Percentiles rank a stretch among this genome's conserved stretches.
Conservation (phyloP, 306 rosid species). For the Vigna trinervia region DNA sequence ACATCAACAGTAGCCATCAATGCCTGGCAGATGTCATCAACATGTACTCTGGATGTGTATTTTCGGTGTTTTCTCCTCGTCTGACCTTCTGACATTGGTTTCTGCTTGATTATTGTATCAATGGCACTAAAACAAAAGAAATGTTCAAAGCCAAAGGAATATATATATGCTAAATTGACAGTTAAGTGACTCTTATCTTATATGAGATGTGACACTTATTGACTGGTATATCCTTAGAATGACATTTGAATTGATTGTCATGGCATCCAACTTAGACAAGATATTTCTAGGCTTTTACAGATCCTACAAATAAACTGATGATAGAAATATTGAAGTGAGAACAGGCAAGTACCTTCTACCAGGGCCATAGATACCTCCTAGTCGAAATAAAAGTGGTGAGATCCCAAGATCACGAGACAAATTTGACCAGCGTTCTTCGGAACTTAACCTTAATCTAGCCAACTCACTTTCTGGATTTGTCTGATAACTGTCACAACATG, state of each 20-base stretch:
- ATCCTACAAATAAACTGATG: conserved; percentile 28
- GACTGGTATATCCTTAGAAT: conserved; percentile 13
- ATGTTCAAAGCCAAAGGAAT: conserved; percentile 5
- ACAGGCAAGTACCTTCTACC: conserved; percentile 77
- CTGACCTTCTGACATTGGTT: conserved; percentile 65
- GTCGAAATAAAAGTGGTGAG: conserved; percentile 67
- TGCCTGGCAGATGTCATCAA: conserved; percentile 85
- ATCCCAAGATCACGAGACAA: conserved; percentile 61
- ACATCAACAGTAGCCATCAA: conserved; percentile 60
- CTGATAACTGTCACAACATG: conserved; percentile 64
- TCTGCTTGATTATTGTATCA: conserved; percentile 73
- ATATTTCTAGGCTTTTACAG: not conserved
- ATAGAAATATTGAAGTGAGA: conserved; percentile 21
- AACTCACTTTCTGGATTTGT: conserved; percentile 61
- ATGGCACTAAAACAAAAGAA: conserved; percentile 63
- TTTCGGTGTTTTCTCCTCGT: conserved; percentile 61
- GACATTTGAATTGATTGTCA: conserved; percentile 18
- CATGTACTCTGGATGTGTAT: conserved; percentile 83
- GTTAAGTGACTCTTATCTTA: conserved; percentile 6
- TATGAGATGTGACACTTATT: conserved; percentile 8
- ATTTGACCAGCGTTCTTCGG: conserved; percentile 83
- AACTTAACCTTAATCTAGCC: conserved; percentile 67
- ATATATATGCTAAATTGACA: conserved; percentile 3
- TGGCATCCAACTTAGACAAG: conserved; percentile 7
- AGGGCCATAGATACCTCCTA: conserved; percentile 98